A percentile compares a stretch with the other conserved stretches of the same genome.
phyloP scores from a whole-genome alignment of 768 basidiomycete genomes.

The Clavaria fumosa region DNA sequence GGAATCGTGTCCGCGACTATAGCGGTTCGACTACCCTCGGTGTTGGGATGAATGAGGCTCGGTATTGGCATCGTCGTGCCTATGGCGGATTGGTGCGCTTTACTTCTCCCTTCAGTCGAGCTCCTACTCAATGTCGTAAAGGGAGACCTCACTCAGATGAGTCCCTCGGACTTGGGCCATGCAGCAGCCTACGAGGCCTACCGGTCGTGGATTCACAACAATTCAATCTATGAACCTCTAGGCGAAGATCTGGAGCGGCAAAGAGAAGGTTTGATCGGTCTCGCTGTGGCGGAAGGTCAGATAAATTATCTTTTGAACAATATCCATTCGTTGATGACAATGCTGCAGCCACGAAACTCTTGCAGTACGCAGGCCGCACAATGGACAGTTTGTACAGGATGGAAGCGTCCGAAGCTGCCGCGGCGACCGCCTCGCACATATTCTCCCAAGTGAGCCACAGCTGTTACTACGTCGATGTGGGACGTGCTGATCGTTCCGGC shows the following conservation, averaged over 20 bases:
- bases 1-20: constrained; percentile 30
- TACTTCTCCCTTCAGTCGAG: not conserved
- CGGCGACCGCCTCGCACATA: constrained; percentile 47
- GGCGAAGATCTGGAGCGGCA: constrained; percentile 44
- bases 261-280: constrained; percentile 47
- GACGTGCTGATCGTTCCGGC: too few relatives aligned
- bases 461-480: too few relatives aligned
- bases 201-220: constrained; percentile 48
- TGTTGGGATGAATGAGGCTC: constrained; percentile 44
- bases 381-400: constrained; percentile 31
- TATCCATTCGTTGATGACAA: too few relatives aligned
- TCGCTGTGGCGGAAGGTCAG: constrained; percentile 59
- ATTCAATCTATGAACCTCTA: constrained; percentile 37
- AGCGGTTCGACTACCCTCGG: constrained; percentile 24
- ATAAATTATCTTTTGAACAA: too few relatives aligned
- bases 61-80: constrained; percentile 47
- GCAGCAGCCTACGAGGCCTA: constrained; percentile 71
- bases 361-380: constrained; percentile 32
- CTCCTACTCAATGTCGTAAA: constrained; percentile 14
- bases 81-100: constrained; percentile 35
- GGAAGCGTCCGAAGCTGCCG: constrained; percentile 47
- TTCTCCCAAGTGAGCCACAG: constrained; percentile 39
- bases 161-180: constrained; percentile 50
- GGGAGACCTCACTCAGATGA: constrained; percentile 36
- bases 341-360: constrained; percentile 44